Conservation (phyloP, 768 basidiomycete species). For the Strobilomyces dryophilus region DNA sequence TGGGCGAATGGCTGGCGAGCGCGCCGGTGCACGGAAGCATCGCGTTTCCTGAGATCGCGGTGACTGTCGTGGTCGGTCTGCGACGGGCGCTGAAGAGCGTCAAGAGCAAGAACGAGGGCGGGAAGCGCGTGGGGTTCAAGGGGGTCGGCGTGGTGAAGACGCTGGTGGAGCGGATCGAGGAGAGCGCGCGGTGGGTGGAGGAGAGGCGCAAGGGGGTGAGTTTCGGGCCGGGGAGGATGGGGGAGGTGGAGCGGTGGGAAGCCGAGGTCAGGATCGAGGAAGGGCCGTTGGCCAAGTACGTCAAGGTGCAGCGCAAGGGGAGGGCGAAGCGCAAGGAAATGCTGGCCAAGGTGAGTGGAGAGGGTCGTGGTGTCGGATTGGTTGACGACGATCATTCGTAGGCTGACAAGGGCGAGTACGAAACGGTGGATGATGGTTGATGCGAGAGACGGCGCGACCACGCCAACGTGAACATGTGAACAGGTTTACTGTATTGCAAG, state of each 20-base stretch:
- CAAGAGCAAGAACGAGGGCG: constrained; percentile 34
- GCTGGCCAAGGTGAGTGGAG: constrained; percentile 61
- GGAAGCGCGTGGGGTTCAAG: constrained; percentile 35
- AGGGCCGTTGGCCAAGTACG: constrained; percentile 77
- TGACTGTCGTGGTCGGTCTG: constrained; percentile 72
- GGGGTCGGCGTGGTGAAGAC: constrained; percentile 64
- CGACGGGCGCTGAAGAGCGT: constrained; percentile 68
- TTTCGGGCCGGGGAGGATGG: constrained; percentile 71
- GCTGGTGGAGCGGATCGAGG: constrained; percentile 84
- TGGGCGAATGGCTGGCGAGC: constrained; percentile 80
- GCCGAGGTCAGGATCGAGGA: constrained; percentile 54
- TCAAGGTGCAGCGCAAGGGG: constrained; percentile 76
- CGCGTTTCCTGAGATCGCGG: constrained; percentile 88
- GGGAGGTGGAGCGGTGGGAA: constrained; percentile 75
- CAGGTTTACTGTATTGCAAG: not conserved
- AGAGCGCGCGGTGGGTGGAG: constrained; percentile 77
- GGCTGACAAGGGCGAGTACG: constrained; percentile 69
- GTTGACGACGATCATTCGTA: constrained; percentile 25
- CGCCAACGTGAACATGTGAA: not conserved
- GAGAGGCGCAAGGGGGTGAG: constrained; percentile 60
- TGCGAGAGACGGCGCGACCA: not conserved
- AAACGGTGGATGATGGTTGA: constrained; percentile 53
- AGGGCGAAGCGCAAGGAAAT: constrained; percentile 69
- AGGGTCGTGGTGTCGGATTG: constrained; percentile 2
- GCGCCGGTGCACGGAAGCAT: constrained; percentile 73